Evolutionary conservation across 257 asterid genomes (phyloP), one percentile per base, ranked within the genome.

Genomic region (Linderniella brevidens): DNA sequence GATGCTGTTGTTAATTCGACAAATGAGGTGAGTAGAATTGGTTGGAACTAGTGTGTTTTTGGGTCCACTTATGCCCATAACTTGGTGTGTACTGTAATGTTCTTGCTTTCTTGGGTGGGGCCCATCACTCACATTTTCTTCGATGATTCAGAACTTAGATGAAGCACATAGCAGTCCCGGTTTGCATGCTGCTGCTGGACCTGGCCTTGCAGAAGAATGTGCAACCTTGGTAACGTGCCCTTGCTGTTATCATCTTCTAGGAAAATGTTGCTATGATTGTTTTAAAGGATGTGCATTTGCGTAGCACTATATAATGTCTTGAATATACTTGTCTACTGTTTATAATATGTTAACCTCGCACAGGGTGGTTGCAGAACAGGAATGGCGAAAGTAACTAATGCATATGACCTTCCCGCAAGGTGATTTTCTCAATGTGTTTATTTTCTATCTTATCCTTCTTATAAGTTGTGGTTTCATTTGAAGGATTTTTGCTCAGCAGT

Each of bases 361-460:
- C 59, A 90, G 99, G 99, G 99, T 58, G 99, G 94, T 51, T 90
- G 99, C 67, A 82, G 96, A 58, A 90, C 99, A 45, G 99, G 99
- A 68, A 81, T 85, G 96, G 93, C 94, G 55, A 90, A 90, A 75
- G 78, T 90, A 45, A 70, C 84, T 41, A 57, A 56, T 48, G 80
- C 79, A 7, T 85, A 85, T 69, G 84, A 88, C 62, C 98, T 88
- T 66, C 98, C 98, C 46, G 87, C 93, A 54, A 80, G 98, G 97
- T 87, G 58, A 37, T 64, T 59, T 37, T 54, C 19, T 41, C 44
- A 35, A 29, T 46, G 13, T 41, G 41, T 56, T 47, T 20, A 42
- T 53, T 53, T 44, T 13, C 43, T 39, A 11, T 39, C 4, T 39
- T 10, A 11, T 39, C 43, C 13, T 6, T 37, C 8, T 39, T 39